Percentiles rank a stretch among this genome's conserved stretches.
Conservation (phyloP, 768 basidiomycete species). For the Pisolithus tinctorius region DNA sequence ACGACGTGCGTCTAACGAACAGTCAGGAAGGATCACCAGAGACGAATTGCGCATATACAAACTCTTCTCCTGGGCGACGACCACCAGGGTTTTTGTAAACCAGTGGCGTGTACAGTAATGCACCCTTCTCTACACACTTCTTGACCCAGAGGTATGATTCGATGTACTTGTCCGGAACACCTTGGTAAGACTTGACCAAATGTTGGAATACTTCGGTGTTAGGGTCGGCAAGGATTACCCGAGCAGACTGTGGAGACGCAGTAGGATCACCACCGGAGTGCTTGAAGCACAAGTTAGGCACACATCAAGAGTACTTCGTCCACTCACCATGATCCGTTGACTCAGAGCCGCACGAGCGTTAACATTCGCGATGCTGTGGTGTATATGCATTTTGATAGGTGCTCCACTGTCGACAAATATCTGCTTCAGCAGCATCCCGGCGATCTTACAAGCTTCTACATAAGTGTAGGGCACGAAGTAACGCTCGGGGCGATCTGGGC, state of each 20-base stretch:
- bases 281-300: conserved; percentile 29
- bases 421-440: conserved; percentile 65
- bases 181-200: conserved; percentile 67
- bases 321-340: conserved; percentile 61
- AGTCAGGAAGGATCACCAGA: neutral
- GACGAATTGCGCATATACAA: conserved; percentile 15
- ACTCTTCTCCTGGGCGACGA: conserved; percentile 78
- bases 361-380: conserved; percentile 72
- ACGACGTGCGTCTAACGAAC: conserved; percentile 59
- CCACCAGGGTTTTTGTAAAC: conserved; percentile 84
- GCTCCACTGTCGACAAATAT: conserved; percentile 63
- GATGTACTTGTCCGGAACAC: conserved; percentile 64
- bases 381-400: conserved; percentile 74
- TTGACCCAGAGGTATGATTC: conserved; percentile 83
- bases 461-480: conserved; percentile 78
- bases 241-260: conserved; percentile 62
- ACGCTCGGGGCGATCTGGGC: conserved; percentile 62
- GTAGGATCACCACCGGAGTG: conserved; percentile 78
- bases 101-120: conserved; percentile 62
- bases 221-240: conserved; percentile 74
- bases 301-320: conserved; percentile 1
- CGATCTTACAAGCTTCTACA: conserved; percentile 80
- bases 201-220: conserved; percentile 71
- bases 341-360: conserved; percentile 62
- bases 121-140: conserved; percentile 67